Conservation (phyloP, 1,284 basidiomycete species). For the Hypsizygus ulmarius region DNA sequence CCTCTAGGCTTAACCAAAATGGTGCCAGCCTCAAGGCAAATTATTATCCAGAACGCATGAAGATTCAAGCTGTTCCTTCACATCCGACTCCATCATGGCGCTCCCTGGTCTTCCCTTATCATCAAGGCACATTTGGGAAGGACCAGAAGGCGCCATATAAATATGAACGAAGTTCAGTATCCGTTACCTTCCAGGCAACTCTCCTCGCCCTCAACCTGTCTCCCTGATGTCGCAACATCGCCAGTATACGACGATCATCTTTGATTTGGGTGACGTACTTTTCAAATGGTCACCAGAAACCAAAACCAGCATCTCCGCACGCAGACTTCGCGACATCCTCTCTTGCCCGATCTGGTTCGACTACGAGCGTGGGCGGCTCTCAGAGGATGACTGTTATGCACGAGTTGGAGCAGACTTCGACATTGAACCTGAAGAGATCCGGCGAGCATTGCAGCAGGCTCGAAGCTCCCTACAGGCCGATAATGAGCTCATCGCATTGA, state of each 20-base stretch:
- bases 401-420: conserved; percentile 40
- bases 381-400: conserved; percentile 47
- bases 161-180: conserved; percentile 1
- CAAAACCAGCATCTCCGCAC: conserved; percentile 44
- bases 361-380: conserved; percentile 50
- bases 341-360: conserved; percentile 51
- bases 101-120: conserved; percentile 1
- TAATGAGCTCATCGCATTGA: conserved; percentile 43
- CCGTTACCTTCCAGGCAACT: background rate
- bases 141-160: conserved; percentile 10
- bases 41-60: conserved; percentile 15
- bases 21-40: conserved; percentile 18
- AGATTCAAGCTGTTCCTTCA: conserved; percentile 11
- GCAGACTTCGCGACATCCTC: conserved; percentile 43
- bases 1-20: background rate
- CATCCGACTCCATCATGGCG: background rate
- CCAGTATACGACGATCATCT: conserved; percentile 34
- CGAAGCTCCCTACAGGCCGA: conserved; percentile 45
- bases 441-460: conserved; percentile 42
- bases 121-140: conserved; percentile 16
- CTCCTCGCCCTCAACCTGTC: background rate
- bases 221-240: conserved; percentile 12
- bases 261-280: conserved; percentile 57
- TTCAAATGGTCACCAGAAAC: conserved; percentile 55
- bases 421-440: conserved; percentile 39